Base-by-base conservation (phyloP, 192 early-diverging fungal genomes). In the Linnemannia zychae region DNA sequence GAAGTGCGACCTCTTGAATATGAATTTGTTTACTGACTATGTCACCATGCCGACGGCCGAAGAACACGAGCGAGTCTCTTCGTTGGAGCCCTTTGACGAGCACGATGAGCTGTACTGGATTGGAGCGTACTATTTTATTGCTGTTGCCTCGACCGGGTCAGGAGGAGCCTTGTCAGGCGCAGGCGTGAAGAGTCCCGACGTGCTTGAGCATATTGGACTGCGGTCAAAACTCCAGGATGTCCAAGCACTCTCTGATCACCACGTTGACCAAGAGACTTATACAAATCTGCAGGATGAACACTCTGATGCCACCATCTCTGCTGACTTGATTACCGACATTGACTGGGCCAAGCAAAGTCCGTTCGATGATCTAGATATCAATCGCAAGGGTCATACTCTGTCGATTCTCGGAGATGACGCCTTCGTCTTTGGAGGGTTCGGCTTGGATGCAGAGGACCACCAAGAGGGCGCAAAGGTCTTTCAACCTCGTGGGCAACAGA, bases 31-130 rank as follows among this genome's bases (percentile, higher is more conserved):
- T 24, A 47, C 72, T 3, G 78, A 85, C 60, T 71, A 79, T 46
- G 11, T 79, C 0, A 71, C 72, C 7, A 72, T 79, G 60, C 74
- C 77, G 16, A 72, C 74, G n/a, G 68, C 38, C 1, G 77, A 65
- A 65, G 77, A 85, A 18, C 83, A 85, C 36, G 77, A 76, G 7
- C 40, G 83, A 16, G 31, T 85, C 7, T 72, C 60, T 13, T 33
- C 67, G 24, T 38, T 85, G 38, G 83, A 85, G 24, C 74, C 78
- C 6, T 85, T 85, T 76, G 83, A 85, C 49, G 83, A 85, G 38
- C 72, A 85, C 50, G 83, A 85, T 24, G 83, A 85, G 50, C 68
- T 74, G 9, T 79, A 67, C 44, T 85, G 83, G 83, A 85, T 85
- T 63, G 83, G 83, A 38, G 74, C 77, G 1, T 85, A 72, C 50